Percentiles rank a stretch among this genome's conserved stretches.
Evolutionary conservation across 805 yeast genomes (phyloP).

Genomic region (Suhomyces emberorum): DNA sequence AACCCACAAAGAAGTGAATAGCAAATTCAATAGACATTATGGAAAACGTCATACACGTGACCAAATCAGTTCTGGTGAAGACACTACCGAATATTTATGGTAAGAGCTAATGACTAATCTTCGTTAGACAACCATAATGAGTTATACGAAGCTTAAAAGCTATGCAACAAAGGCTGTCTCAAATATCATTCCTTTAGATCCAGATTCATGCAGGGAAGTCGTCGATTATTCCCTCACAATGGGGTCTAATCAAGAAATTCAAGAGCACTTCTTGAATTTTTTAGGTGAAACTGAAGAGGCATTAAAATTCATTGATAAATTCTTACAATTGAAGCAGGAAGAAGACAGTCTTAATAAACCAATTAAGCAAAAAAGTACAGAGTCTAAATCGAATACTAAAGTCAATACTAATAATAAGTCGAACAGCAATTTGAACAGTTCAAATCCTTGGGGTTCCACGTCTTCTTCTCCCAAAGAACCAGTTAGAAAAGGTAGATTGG

Average conservation of each 20-base stretch:
- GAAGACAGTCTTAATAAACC: constrained; percentile 9
- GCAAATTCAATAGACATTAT: no score
- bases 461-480: constrained; percentile 3
- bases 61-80: no score
- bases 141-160: constrained; percentile 19
- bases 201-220: constrained; percentile 52
- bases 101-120: no score
- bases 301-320: constrained; percentile 43
- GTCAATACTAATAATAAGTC: not conserved
- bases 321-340: constrained; percentile 39
- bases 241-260: constrained; percentile 45
- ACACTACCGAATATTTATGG: no score
- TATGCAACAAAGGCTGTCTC: constrained; percentile 27
- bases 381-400: not conserved
- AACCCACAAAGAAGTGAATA: no score
- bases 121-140: no score
- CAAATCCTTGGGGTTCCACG: constrained; percentile 1
- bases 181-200: constrained; percentile 54
- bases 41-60: no score
- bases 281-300: constrained; percentile 58
- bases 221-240: constrained; percentile 50
- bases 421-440: no score
- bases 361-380: constrained; percentile 2
- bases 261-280: constrained; percentile 51
- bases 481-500: constrained; percentile 10